Conservation (phyloP, 2,329 filamentous ascomycete genomes). For the Neurospora sp. region DNA sequence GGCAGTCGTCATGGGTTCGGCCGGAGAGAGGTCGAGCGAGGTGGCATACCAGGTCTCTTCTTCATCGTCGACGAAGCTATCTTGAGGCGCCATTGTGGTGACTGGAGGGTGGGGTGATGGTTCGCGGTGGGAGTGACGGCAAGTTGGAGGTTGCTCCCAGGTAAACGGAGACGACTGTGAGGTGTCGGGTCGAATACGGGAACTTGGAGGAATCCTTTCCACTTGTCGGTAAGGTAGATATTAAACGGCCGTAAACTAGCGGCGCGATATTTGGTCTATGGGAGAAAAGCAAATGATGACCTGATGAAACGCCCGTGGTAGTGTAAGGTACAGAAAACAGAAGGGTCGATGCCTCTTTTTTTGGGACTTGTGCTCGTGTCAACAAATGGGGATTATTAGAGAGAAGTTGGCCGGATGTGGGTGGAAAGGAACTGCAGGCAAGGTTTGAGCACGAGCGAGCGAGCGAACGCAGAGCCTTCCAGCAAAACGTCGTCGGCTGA, state of each 20-base stretch:
- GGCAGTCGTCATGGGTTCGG: background rate
- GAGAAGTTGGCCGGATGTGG: conserved; percentile 4
- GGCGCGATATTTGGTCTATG: conserved; percentile 1
- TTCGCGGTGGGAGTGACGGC: background rate
- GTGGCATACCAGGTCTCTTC: conserved; percentile 55
- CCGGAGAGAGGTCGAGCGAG: conserved; percentile 1
- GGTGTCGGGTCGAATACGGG: background rate
- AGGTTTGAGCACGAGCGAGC: conserved; percentile 1
- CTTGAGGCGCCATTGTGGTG: conserved; percentile 51
- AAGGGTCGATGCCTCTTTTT: conserved; percentile 1
- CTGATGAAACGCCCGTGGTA: conserved; percentile 10
- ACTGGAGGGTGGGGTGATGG: background rate
- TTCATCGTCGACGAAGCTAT: conserved; percentile 62
- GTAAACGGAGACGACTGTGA: background rate
- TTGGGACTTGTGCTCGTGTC: background rate
- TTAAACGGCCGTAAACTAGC: conserved; percentile 6
- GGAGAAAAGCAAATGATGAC: conserved; percentile 7
- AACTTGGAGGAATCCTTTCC: background rate
- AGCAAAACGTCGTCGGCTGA: conserved; percentile 10
- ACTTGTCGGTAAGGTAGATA: conserved; percentile 1
- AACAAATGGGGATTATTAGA: background rate
- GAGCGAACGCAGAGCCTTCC: conserved; percentile 16
- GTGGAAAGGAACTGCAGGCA: conserved; percentile 9
- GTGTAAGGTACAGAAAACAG: conserved; percentile 9
- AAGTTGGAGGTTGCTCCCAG: background rate